Conservation (phyloP, 2,329 filamentous ascomycete species). For the Verticillium albo-atrum region DNA sequence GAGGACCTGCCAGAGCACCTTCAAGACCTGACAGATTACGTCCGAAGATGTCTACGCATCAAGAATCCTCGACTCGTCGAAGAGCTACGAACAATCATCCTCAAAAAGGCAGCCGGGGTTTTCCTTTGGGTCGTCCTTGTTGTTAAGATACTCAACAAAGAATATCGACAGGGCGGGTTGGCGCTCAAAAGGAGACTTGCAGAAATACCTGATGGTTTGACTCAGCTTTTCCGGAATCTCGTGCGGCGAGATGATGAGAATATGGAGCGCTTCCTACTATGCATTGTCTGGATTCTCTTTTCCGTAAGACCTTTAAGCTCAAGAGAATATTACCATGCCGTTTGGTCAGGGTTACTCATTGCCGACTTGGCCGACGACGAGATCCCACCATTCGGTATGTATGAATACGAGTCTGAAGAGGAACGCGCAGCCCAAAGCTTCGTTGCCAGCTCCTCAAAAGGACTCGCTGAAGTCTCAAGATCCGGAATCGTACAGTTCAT, state of each 20-base stretch:
- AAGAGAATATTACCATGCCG: slow-evolving; percentile 34
- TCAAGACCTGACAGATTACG: slow-evolving; percentile 19
- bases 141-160: slow-evolving; percentile 30
- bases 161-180: slow-evolving; percentile 18
- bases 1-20: slow-evolving; percentile 17
- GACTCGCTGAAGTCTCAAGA: slow-evolving; percentile 35
- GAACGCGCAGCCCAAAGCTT: too few relatives aligned
- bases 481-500: slow-evolving; percentile 40
- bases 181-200: slow-evolving; percentile 12
- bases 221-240: slow-evolving; percentile 42
- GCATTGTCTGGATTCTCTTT: slow-evolving; percentile 46
- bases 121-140: slow-evolving; percentile 42
- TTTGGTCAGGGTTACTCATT: slow-evolving; percentile 13
- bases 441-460: slow-evolving; percentile 38
- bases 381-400: slow-evolving; percentile 16
- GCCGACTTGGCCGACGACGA: slow-evolving; percentile 15
- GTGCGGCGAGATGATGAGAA: slow-evolving; percentile 38
- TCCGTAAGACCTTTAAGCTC: slow-evolving; percentile 32
- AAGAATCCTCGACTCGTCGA: neutral
- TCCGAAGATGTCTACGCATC: slow-evolving; percentile 13
- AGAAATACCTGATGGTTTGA: slow-evolving; percentile 28
- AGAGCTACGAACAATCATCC: slow-evolving; percentile 13
- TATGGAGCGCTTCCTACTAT: slow-evolving; percentile 31
- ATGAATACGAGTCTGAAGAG: neutral
- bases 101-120: slow-evolving; percentile 31